A percentile compares a stretch with the other conserved stretches of the same genome.
phyloP scores from a whole-genome alignment of 768 basidiomycete genomes.

The Mrakia blollopis region DNA sequence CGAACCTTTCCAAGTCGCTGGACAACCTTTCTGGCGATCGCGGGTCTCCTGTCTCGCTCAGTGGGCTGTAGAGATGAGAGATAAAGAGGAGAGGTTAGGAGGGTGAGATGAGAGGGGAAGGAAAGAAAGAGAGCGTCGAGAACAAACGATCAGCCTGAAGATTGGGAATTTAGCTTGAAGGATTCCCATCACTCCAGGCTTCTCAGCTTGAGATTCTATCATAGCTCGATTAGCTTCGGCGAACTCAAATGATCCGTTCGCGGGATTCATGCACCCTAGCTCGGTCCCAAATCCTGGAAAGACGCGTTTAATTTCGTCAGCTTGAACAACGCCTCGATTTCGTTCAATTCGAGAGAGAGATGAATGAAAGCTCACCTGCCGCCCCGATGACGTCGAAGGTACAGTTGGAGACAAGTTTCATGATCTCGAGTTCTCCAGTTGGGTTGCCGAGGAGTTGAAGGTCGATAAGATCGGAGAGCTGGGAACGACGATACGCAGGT shows the following conservation, averaged over 20 bases:
- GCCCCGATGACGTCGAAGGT: slow-evolving; percentile 53
- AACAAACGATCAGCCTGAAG: too few relatives aligned
- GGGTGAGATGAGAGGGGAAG: too few relatives aligned
- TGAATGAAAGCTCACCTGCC: not conserved
- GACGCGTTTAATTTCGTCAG: too few relatives aligned
- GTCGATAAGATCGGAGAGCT: slow-evolving; percentile 14
- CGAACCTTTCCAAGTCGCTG: too few relatives aligned
- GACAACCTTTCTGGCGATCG: too few relatives aligned
- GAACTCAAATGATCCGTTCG: slow-evolving; percentile 46
- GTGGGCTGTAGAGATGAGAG: too few relatives aligned
- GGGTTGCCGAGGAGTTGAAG: slow-evolving; percentile 4
- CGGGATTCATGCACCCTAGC: not conserved
- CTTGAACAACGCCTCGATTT: too few relatives aligned
- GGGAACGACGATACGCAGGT: not conserved
- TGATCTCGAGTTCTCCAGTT: slow-evolving; percentile 41
- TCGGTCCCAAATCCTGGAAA: slow-evolving; percentile 6
- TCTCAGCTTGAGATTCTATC: slow-evolving; percentile 46
- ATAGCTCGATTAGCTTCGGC: slow-evolving; percentile 74
- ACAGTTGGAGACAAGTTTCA: slow-evolving; percentile 55
- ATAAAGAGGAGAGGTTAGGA: too few relatives aligned
- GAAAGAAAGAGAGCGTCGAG: too few relatives aligned
- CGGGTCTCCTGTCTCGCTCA: too few relatives aligned
- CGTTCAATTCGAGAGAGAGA: too few relatives aligned
- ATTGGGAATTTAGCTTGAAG: not conserved
- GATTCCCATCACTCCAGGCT: slow-evolving; percentile 36